These are phyloP conservation scores for Coemansia sp. DNA, from an alignment of 192 early-diverging fungal genomes.

Conservation along the genomic window DNA sequence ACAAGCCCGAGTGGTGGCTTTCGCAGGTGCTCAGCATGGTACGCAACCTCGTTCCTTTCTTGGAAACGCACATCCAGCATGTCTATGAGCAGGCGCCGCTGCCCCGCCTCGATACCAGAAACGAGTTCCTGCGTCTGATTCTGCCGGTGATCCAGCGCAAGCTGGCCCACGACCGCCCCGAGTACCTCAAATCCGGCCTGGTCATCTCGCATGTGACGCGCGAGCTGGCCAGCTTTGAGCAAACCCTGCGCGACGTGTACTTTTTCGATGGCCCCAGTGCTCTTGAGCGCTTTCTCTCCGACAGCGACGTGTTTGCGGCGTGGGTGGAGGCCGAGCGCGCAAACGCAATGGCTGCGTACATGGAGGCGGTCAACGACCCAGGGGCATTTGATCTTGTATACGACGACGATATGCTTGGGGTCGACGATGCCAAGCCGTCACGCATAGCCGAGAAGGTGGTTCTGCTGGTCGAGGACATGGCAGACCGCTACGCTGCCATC, in stretches of 20 bases:
- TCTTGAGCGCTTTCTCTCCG: constrained; percentile 58
- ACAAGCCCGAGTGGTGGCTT: constrained; percentile 84
- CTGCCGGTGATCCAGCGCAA: constrained; percentile 60
- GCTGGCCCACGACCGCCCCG: constrained; percentile 55
- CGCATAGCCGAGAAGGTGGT: constrained; percentile 62
- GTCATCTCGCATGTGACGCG: constrained; percentile 66
- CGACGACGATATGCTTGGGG: constrained; percentile 50
- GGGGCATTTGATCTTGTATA: constrained; percentile 65
- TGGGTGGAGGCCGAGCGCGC: constrained; percentile 72
- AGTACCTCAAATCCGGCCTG: constrained; percentile 58
- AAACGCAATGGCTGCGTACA: constrained; percentile 61
- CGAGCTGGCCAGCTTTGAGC: constrained; percentile 68
- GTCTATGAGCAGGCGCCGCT: constrained; percentile 56
- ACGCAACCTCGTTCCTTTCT: constrained; percentile 63
- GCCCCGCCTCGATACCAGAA: constrained; percentile 58
- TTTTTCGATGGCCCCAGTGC: constrained; percentile 42
- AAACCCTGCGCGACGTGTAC: constrained; percentile 63
- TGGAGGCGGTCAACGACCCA: constrained; percentile 60
- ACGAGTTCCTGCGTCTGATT: constrained; percentile 66
- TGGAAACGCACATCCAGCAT: constrained; percentile 64
- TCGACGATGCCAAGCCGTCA: constrained; percentile 61
- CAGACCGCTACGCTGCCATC: constrained; percentile 60
- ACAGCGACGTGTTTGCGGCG: constrained; percentile 59
- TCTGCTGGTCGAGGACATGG: constrained; percentile 63
- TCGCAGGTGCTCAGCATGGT: constrained; percentile 61